Conservation (phyloP, 257 asterid species). For the Ballota nigra region DNA sequence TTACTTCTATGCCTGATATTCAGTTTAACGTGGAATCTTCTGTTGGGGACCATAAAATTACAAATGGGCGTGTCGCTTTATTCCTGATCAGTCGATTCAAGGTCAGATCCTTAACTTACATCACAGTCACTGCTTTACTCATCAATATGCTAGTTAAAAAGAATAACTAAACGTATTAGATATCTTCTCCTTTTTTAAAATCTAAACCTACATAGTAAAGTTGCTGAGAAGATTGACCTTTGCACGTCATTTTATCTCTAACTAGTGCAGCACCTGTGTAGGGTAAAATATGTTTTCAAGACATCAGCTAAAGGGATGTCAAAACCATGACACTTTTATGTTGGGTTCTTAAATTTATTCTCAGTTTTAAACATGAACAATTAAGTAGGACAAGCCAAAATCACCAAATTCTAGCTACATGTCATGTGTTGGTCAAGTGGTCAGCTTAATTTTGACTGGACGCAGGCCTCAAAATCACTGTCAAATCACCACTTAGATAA, state of each 20-base stretch:
- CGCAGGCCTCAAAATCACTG: no score
- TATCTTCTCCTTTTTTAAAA: not conserved
- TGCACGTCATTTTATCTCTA: not conserved
- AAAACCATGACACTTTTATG: no score
- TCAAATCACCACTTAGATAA: no score
- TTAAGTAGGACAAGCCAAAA: no score
- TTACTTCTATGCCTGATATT: conserved; percentile 86
- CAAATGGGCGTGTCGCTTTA: conserved; percentile 71
- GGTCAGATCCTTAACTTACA: conserved; percentile 46
- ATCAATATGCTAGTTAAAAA: conserved; percentile 2
- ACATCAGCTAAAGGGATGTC: not conserved
- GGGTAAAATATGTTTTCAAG: not conserved
- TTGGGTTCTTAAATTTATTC: no score
- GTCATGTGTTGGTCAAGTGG: no score
- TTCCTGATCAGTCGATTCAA: conserved; percentile 74
- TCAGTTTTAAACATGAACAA: no score
- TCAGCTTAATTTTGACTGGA: no score
- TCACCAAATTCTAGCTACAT: no score
- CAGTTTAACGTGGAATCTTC: conserved; percentile 76
- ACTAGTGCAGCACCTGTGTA: not conserved
- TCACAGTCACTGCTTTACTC: conserved; percentile 8
- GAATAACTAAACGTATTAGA: not conserved
- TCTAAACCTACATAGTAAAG: no score
- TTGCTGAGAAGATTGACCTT: not conserved
- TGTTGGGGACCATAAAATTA: conserved; percentile 83